Conservation (phyloP, 306 rosid species). For the Cucurbita argyrosperma region DNA sequence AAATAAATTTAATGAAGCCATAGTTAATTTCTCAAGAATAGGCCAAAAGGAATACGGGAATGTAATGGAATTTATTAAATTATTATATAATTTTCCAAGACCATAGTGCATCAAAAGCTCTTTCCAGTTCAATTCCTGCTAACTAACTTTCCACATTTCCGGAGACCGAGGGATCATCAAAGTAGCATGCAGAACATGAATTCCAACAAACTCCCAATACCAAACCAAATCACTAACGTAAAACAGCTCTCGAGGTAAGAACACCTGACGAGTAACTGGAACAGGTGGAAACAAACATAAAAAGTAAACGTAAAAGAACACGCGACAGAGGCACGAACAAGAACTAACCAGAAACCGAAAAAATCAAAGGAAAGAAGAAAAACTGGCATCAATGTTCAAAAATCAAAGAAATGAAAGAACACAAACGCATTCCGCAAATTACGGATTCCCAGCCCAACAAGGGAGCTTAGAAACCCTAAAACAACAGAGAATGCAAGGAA, state of each 20-base stretch:
- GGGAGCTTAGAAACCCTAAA: constrained; percentile 1
- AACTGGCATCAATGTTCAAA: not conserved
- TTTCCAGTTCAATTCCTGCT: not conserved
- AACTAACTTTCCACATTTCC: not conserved
- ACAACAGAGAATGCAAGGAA: not conserved
- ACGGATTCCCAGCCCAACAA: not conserved
- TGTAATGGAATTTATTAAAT: not conserved
- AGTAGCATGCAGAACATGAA: not conserved
- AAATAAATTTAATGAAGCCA: not conserved
- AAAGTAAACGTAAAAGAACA: not conserved
- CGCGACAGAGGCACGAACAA: not conserved
- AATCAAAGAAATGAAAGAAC: not conserved
- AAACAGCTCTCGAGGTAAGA: constrained; percentile 7
- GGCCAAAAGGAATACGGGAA: not conserved
- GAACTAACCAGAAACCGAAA: not conserved
- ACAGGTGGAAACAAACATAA: not conserved
- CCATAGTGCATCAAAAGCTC: not conserved
- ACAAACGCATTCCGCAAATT: not conserved
- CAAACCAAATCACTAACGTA: not conserved
- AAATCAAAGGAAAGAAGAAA: not conserved
- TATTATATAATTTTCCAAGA: not conserved
- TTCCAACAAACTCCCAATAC: not conserved
- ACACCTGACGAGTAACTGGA: not conserved
- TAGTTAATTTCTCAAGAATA: not conserved
- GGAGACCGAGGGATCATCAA: not conserved